These are phyloP conservation scores for Trichophyton schoenleinii DNA, from an alignment of 2,329 filamentous ascomycete species.

Conservation along the genomic window DNA sequence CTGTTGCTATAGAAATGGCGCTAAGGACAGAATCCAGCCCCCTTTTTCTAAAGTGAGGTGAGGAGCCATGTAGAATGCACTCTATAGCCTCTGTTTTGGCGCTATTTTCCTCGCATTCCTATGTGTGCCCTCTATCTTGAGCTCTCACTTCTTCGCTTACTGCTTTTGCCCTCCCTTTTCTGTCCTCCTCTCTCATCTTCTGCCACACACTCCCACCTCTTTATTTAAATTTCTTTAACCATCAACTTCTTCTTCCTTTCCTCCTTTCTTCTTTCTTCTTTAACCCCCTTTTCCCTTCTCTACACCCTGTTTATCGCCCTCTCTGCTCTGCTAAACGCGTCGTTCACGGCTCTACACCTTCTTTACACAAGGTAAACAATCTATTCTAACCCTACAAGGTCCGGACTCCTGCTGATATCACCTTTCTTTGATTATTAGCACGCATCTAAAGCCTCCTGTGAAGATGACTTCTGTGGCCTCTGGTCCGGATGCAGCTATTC, in stretches of 20 bases:
- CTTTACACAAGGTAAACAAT: not conserved
- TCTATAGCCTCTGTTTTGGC: not conserved
- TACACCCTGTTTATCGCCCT: not conserved
- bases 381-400: not conserved
- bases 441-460: not conserved
- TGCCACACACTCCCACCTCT: not conserved
- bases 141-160: constrained; percentile 3
- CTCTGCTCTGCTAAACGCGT: not conserved
- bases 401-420: not conserved
- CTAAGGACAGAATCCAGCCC: not conserved
- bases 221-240: not conserved
- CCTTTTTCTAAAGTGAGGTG: not conserved
- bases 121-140: not conserved
- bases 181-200: not conserved
- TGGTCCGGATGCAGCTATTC: not conserved
- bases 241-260: not conserved
- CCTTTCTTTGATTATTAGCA: not conserved
- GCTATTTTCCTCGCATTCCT: not conserved
- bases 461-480: not conserved
- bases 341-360: not conserved
- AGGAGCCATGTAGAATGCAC: not conserved
- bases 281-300: not conserved
- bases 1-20: not conserved
- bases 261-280: constrained; percentile 5
- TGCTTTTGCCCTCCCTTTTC: not conserved